Conservation (phyloP, 2,329 filamentous ascomycete species). For the Pyricularia grisea region DNA sequence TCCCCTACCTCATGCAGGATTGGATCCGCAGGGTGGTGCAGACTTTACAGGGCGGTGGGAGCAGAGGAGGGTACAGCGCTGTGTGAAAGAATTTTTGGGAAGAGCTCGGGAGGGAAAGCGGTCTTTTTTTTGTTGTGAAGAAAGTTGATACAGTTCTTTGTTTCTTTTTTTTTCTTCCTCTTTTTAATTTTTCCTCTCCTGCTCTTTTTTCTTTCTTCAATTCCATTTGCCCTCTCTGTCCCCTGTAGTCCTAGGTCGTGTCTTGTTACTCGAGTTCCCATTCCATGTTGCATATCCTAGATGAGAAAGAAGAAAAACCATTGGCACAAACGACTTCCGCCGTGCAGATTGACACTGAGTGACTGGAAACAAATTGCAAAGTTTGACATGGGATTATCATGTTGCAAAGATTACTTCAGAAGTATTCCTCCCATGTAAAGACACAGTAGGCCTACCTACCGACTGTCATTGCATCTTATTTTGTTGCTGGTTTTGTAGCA, state of each 20-base stretch:
- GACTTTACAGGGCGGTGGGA: constrained; percentile 74
- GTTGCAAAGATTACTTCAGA: too few relatives aligned
- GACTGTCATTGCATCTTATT: too few relatives aligned
- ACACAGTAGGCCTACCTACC: too few relatives aligned
- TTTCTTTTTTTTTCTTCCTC: background rate
- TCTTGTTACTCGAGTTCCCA: background rate
- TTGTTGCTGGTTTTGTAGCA: too few relatives aligned
- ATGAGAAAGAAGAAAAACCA: background rate
- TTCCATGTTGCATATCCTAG: background rate
- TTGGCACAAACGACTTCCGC: background rate
- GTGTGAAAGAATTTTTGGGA: constrained; percentile 42
- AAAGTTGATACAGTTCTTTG: background rate
- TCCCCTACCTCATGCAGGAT: constrained; percentile 88
- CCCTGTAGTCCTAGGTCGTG: background rate
- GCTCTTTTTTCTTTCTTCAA: background rate
- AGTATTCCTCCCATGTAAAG: too few relatives aligned
- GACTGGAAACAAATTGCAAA: background rate
- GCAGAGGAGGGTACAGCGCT: constrained; percentile 87
- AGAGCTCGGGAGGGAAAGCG: too few relatives aligned
- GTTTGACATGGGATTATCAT: background rate
- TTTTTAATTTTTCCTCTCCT: background rate
- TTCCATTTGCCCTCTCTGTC: background rate
- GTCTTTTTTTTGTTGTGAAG: too few relatives aligned
- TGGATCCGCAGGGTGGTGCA: constrained; percentile 72
- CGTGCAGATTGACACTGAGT: background rate